Base-by-base conservation (phyloP, 2,329 filamentous ascomycete species). In the Diplodia seriata region DNA sequence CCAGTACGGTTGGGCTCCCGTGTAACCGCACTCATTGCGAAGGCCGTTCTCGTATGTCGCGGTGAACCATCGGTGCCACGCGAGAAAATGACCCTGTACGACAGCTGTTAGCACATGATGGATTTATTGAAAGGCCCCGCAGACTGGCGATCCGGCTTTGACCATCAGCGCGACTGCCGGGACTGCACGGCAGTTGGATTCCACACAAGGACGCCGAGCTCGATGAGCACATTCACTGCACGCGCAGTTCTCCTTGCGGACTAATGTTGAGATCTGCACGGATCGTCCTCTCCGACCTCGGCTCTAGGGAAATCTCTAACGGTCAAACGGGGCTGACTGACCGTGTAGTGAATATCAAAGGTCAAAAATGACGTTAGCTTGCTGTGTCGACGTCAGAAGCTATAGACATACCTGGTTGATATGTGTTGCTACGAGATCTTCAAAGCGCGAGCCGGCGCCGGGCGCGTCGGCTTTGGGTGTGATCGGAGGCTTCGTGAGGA, bases 371-470 rank as follows among this genome's bases (percentile, higher is more conserved):
- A 47, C 50, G 29, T 62, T 36, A 26, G 53, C 40, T 18, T 18
- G 18, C 18, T 36, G 57, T 23, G 9, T 62, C 18, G 18, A 49
- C 11, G 43, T 14, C 26, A n/a, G 18, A 26, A 18, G 11, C 57
- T 76, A 77, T 0, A 59, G 70, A 6, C 72, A 12, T 3, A 76
- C 78, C 53, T 77, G 72, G 49, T 75, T 74, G 70, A 78, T 76
- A 62, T 79, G 76, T 18, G 74, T 76, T 11, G 73, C 76, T 1
- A 78, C 76, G 62, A 76, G 78, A 63, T 79, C 77, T 68, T 80
- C 78, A 65, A 76, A 78, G 11, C 78, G 73, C 47, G 73, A 76
- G 43, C 73, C 74, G 4, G 73, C 76, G 66, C 77, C 77, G 8
- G 77, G 71, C 2, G 74, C 72, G 15, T 74, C 50, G 2, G 69